Evolutionary conservation across 1,284 basidiomycete genomes (phyloP).

Genomic region (Volvariella surrecta): DNA sequence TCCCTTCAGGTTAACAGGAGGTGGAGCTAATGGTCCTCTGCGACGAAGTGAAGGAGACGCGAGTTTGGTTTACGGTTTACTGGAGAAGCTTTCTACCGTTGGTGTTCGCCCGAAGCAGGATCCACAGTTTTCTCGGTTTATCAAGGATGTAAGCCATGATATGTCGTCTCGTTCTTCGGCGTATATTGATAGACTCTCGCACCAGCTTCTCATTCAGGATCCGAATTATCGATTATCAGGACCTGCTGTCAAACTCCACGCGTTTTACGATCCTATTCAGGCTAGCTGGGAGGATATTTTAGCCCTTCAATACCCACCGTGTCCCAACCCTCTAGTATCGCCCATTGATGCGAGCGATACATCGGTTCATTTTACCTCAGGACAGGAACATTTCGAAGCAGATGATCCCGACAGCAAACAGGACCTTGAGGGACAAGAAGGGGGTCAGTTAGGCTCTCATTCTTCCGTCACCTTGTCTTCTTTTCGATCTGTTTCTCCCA

Average conservation of each 20-base stretch:
- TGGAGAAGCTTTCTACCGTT: neutral
- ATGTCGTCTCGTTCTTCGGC: neutral
- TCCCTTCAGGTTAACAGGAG: conserved; percentile 7
- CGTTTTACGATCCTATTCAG: conserved; percentile 19
- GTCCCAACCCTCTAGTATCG: conserved; percentile 15
- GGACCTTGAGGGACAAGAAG: too few relatives aligned
- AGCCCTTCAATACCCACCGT: conserved; percentile 20
- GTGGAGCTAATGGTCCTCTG: neutral
- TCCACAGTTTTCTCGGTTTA: conserved; percentile 9
- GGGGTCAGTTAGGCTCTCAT: too few relatives aligned
- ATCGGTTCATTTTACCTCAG: too few relatives aligned
- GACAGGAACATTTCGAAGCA: too few relatives aligned
- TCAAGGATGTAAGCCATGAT: conserved; percentile 13
- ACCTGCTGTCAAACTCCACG: conserved; percentile 17
- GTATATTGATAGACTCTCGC: neutral
- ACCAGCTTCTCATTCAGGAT: conserved; percentile 20
- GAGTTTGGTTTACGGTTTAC: neutral
- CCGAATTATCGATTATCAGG: conserved; percentile 19
- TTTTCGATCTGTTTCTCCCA: too few relatives aligned
- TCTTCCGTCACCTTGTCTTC: too few relatives aligned
- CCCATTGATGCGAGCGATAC: conserved; percentile 4
- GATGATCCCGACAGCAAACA: too few relatives aligned
- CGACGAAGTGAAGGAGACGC: neutral
- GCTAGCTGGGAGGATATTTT: conserved; percentile 22
- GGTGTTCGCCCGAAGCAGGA: conserved; percentile 1